A percentile compares a stretch with the other conserved stretches of the same genome.
phyloP scores from a whole-genome alignment of 208 protist genomes.

The Crithidia sp. region DNA sequence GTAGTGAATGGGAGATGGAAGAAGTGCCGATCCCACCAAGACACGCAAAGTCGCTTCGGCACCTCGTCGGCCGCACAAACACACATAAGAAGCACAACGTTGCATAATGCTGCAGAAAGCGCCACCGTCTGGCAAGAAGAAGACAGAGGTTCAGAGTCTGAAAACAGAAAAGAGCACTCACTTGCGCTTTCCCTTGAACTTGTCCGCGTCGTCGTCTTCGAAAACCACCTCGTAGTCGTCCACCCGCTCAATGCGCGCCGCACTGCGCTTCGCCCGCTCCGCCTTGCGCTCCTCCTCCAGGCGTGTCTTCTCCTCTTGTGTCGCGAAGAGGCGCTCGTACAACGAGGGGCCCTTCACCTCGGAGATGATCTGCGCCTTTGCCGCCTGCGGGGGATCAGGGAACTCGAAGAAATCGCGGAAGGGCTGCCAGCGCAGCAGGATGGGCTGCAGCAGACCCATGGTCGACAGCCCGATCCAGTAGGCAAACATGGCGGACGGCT shows the following conservation, averaged over 20 bases:
- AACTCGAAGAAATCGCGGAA: slow-evolving; percentile 87
- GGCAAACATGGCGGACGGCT: slow-evolving; percentile 87
- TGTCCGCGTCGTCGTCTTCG: slow-evolving; percentile 35
- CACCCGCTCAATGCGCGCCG: slow-evolving; percentile 71
- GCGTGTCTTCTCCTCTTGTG: slow-evolving; percentile 57
- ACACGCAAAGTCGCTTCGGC: too few relatives aligned
- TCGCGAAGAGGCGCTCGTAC: slow-evolving; percentile 77
- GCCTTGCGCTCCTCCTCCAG: slow-evolving; percentile 54
- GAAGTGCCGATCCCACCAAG: too few relatives aligned
- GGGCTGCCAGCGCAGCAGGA: slow-evolving; percentile 84
- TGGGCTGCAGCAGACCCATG: slow-evolving; percentile 80
- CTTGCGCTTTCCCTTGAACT: slow-evolving; percentile 19
- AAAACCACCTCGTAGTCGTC: slow-evolving; percentile 83
- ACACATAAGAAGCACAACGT: too few relatives aligned
- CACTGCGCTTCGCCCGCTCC: slow-evolving; percentile 37
- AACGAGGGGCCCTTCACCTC: slow-evolving; percentile 70
- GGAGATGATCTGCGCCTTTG: slow-evolving; percentile 64
- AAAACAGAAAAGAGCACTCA: neutral
- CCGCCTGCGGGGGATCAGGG: slow-evolving; percentile 80
- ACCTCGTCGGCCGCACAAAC: too few relatives aligned
- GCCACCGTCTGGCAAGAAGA: too few relatives aligned
- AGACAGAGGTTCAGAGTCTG: too few relatives aligned
- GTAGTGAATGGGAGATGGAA: too few relatives aligned
- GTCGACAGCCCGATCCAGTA: slow-evolving; percentile 91
- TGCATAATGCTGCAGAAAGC: too few relatives aligned